phyloP scores from a whole-genome alignment of 2,329 filamentous ascomycete genomes.

The Phoma herbarum region DNA sequence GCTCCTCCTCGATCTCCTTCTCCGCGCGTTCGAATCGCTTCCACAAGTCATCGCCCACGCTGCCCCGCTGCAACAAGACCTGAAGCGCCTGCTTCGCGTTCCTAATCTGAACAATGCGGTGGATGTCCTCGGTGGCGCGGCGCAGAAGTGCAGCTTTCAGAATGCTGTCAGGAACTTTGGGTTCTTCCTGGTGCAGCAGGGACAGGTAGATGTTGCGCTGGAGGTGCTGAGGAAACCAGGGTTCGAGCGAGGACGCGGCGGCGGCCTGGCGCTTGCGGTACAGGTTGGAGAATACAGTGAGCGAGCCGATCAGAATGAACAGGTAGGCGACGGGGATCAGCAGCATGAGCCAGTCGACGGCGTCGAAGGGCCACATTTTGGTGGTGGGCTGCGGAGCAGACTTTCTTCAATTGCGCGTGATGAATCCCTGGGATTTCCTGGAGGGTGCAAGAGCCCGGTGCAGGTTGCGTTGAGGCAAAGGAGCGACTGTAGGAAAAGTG shows the following conservation, averaged over 20 bases:
- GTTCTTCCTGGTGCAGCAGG: conserved; percentile 80
- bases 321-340: conserved; percentile 90
- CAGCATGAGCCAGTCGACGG: conserved; percentile 83
- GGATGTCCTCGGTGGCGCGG: conserved; percentile 91
- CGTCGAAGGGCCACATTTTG: conserved; percentile 52
- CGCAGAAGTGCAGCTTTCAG: conserved; percentile 88
- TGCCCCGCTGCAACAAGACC: conserved; percentile 84
- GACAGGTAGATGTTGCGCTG: conserved; percentile 95
- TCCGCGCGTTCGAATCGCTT: conserved; percentile 90
- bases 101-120: conserved; percentile 87
- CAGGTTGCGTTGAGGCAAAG: conserved; percentile 4
- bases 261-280: conserved; percentile 89
- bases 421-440: not conserved
- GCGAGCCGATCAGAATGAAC: conserved; percentile 82
- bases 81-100: conserved; percentile 88
- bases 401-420: conserved; percentile 7
- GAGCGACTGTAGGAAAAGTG: conserved; percentile 18
- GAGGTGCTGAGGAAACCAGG: conserved; percentile 92
- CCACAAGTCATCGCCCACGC: conserved; percentile 95
- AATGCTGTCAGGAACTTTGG: conserved; percentile 80
- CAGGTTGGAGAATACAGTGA: conserved; percentile 90
- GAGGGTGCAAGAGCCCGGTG: not conserved
- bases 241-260: conserved; percentile 83
- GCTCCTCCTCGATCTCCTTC: conserved; percentile 96
- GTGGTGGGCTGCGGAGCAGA: conserved; percentile 17